Base-by-base conservation (phyloP, 2,329 filamentous ascomycete genomes). In the Trichoderma pleuroti region DNA sequence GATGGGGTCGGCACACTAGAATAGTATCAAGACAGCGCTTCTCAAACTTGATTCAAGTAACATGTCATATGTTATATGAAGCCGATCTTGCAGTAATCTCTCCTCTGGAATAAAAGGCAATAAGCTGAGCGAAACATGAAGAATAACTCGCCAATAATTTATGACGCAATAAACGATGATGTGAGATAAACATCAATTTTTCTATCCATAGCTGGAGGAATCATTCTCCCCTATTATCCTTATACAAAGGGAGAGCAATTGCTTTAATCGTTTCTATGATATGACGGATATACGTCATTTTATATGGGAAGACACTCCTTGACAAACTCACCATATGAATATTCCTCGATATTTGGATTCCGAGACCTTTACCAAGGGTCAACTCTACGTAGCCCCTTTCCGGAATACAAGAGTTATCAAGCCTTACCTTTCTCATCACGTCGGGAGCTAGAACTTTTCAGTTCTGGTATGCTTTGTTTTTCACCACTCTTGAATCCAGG, bases 361-460 rank as follows among this genome's bases (percentile, higher is more conserved):
- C 11, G 11, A 34, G 2, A 34, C 2, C 16, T 42, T 18, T 4
- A 42, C 16, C 4, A 4, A 2, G 36, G 4, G 36, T 5, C 4
- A n/a, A 18, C 18, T 42, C 8, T 42, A 18, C 7, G 16, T 6
- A 6, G 1, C 2, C 0, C 1, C 39, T 42, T 42, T 18, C 39
- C 39, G 4, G 8, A 4, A 18, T n/a, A 18, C 39, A 18, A 16
- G 16, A 3, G 1, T 5, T 42, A 42, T 42, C 8, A 7, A 18
- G 3, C 1, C 18, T 18, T 18, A 1, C 16, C 36, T 18, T 39
- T 18, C 3, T 39, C 16, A 39, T 16, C 8, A 1, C 16, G 16
- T 1, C 36, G 9, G 0, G 6, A 18, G 0, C 0, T 1, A 18
- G 36, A 9, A 2, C 18, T 18, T 18, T 39, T 6, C 16, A 9